Evolutionary conservation across 2,329 filamentous ascomycete species (phyloP).

Genomic region (Didymella pomorum): DNA sequence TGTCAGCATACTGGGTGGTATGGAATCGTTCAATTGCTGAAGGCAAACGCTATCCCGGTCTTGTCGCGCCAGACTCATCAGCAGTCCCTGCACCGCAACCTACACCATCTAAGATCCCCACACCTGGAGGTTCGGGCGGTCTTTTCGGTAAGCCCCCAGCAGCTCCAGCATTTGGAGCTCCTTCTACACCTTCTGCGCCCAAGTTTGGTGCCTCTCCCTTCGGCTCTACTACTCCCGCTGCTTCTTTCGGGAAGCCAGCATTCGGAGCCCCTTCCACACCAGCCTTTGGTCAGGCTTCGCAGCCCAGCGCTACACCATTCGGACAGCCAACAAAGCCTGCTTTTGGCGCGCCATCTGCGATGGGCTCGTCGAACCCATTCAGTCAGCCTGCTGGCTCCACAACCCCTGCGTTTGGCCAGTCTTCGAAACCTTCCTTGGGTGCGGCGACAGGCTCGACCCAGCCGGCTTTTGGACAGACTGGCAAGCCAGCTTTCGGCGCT

Average conservation of each 20-base stretch:
- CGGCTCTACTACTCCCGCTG: conserved; percentile 11
- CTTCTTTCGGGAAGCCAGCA: conserved; percentile 9
- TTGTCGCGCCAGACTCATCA: conserved; percentile 53
- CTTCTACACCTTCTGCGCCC: conserved; percentile 26
- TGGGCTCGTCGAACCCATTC: conserved; percentile 31
- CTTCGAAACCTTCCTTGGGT: conserved; percentile 25
- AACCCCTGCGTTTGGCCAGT: conserved; percentile 39
- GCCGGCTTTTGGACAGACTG: conserved; percentile 21
- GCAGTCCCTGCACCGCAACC: conserved; percentile 28
- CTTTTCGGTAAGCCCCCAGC: conserved; percentile 23
- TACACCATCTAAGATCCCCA: conserved; percentile 23
- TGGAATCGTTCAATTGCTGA: conserved; percentile 85
- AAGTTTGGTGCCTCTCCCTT: conserved; percentile 36
- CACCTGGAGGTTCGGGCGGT: conserved; percentile 14
- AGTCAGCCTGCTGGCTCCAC: conserved; percentile 33
- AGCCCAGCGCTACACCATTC: conserved; percentile 23
- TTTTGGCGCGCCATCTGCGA: conserved; percentile 36
- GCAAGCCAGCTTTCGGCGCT: conserved; percentile 26
- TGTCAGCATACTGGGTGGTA: conserved; percentile 89
- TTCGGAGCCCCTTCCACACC: conserved; percentile 20
- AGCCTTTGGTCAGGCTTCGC: conserved; percentile 24
- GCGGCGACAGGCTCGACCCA: conserved; percentile 16
- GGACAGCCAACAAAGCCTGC: conserved; percentile 35
- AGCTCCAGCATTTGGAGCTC: conserved; percentile 37
- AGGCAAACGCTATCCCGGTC: conserved; percentile 75